Percentiles rank a stretch among this genome's conserved stretches.
Evolutionary conservation across 2,329 filamentous ascomycete genomes (phyloP).

Genomic region (Xylaria sp.): DNA sequence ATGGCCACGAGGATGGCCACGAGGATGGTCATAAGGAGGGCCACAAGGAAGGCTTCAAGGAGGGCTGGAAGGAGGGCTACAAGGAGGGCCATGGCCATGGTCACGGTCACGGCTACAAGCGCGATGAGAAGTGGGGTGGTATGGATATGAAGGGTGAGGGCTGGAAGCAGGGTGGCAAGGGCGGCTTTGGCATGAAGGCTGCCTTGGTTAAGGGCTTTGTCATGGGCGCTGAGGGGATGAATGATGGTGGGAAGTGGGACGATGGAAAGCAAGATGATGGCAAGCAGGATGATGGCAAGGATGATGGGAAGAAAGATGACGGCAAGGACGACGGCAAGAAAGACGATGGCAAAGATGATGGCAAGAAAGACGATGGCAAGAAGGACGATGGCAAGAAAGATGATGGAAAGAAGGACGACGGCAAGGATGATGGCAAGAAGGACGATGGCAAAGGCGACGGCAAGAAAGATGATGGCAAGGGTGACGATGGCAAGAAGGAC

Average conservation of each 20-base stretch:
- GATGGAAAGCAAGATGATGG: background rate
- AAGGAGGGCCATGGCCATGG: background rate
- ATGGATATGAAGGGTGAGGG: background rate
- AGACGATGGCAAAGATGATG: too few relatives aligned
- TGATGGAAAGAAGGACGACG: background rate
- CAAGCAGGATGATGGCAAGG: background rate
- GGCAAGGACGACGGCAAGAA: background rate
- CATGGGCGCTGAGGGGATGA: too few relatives aligned
- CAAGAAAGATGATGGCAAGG: background rate
- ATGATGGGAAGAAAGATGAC: too few relatives aligned
- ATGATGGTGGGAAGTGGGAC: too few relatives aligned
- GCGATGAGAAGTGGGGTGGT: background rate
- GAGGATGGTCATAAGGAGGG: background rate
- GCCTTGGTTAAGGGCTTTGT: background rate
- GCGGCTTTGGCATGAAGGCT: background rate
- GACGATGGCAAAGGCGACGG: background rate
- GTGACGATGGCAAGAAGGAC: background rate
- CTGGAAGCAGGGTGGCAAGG: background rate
- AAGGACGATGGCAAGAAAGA: too few relatives aligned
- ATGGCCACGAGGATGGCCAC: background rate
- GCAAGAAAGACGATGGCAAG: too few relatives aligned
- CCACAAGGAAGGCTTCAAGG: background rate
- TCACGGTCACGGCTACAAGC: background rate
- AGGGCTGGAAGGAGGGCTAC: background rate
- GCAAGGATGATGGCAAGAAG: background rate